phyloP scores from a whole-genome alignment of 306 rosid species.

The Cicer chorassanicum region DNA sequence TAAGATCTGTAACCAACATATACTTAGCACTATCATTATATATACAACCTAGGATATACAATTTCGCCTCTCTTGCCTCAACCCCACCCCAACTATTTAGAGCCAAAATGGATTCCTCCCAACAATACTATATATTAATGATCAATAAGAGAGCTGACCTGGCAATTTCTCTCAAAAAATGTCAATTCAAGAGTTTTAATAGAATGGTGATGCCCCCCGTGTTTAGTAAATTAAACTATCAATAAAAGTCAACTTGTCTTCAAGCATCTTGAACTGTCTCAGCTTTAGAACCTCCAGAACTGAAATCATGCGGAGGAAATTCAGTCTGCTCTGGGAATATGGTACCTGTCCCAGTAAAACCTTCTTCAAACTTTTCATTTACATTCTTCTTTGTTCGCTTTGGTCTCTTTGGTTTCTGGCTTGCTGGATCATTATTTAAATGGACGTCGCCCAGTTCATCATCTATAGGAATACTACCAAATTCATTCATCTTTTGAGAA shows the following conservation, averaged over 20 bases:
- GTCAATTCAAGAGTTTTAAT: neutral
- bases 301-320: conserved; percentile 21
- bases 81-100: conserved; percentile 7
- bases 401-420: conserved; percentile 62
- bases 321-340: conserved; percentile 50
- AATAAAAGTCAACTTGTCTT: neutral
- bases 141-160: conserved; percentile 13
- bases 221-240: neutral
- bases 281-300: conserved; percentile 24
- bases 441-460: conserved; percentile 53
- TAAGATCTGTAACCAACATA: conserved; percentile 10
- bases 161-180: neutral
- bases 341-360: conserved; percentile 44
- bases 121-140: neutral
- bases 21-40: conserved; percentile 22
- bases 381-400: conserved; percentile 72
- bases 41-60: conserved; percentile 36
- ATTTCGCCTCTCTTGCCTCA: conserved; percentile 23
- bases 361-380: conserved; percentile 61
- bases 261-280: conserved; percentile 4
- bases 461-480: conserved; percentile 41
- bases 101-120: conserved; percentile 11
- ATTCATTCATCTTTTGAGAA: conserved; percentile 50
- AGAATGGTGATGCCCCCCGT: neutral
- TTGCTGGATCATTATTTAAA: conserved; percentile 48